Conservation (phyloP, 2,329 filamentous ascomycete genomes). For the Paramyrothecium roridum region DNA sequence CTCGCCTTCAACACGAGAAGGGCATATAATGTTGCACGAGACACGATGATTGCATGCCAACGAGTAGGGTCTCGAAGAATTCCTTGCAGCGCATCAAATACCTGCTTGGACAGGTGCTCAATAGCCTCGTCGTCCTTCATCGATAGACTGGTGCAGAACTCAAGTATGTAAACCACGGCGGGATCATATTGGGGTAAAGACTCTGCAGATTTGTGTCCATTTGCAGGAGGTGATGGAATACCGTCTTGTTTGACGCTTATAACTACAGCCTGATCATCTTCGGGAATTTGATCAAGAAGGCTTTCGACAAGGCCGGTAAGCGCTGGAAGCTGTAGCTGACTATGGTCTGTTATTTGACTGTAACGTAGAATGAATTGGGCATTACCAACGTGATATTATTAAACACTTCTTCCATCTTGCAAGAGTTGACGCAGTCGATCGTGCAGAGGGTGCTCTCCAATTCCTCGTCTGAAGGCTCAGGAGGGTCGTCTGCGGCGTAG, state of each 20-base stretch:
- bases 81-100: constrained; percentile 77
- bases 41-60: constrained; percentile 79
- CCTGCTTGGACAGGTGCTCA: constrained; percentile 68
- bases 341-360: constrained; percentile 12
- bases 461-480: constrained; percentile 95
- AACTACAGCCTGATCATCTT: constrained; percentile 72
- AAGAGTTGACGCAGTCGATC: constrained; percentile 90
- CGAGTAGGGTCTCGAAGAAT: constrained; percentile 76
- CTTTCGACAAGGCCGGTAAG: constrained; percentile 53
- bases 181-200: constrained; percentile 66
- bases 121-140: constrained; percentile 73
- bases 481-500: constrained; percentile 95
- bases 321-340: constrained; percentile 31
- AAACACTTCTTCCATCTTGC: constrained; percentile 78
- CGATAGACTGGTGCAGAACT: constrained; percentile 80
- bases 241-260: constrained; percentile 89
- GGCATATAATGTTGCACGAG: constrained; percentile 82
- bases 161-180: constrained; percentile 82
- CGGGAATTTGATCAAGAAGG: constrained; percentile 80
- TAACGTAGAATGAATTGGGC: background rate
- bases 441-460: constrained; percentile 93
- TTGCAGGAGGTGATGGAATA: constrained; percentile 57
- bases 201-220: constrained; percentile 32
- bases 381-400: constrained; percentile 71
- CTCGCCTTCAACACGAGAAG: constrained; percentile 77